phyloP scores from a whole-genome alignment of 129 eudicot genomes.

The Pittosporum tobira region DNA sequence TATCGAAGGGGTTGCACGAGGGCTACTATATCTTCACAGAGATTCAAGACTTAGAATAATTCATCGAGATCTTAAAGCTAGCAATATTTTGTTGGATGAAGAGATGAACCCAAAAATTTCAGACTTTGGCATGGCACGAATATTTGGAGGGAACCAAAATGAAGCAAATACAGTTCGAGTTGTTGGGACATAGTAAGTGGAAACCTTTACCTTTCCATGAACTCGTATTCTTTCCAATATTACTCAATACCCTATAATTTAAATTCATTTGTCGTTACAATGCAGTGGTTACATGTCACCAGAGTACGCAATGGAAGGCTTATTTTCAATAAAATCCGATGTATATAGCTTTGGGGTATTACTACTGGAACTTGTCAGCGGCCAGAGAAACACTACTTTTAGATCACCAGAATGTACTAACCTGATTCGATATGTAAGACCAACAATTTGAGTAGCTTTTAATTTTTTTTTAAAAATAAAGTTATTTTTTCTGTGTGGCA shows the following conservation, averaged over 20 bases:
- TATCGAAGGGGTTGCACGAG: slow-evolving; percentile 84
- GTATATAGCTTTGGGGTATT: slow-evolving; percentile 63
- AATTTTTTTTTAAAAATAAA: too few relatives aligned
- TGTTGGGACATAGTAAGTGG: slow-evolving; percentile 59
- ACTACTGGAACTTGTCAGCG: slow-evolving; percentile 51
- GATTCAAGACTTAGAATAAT: slow-evolving; percentile 12
- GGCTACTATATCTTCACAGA: slow-evolving; percentile 71
- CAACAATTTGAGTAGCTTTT: background rate
- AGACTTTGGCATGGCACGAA: slow-evolving; percentile 77
- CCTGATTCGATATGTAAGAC: slow-evolving; percentile 51
- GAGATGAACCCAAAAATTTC: slow-evolving; percentile 86
- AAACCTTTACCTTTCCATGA: background rate
- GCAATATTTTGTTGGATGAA: slow-evolving; percentile 6
- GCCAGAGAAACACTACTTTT: slow-evolving; percentile 36
- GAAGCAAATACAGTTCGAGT: slow-evolving; percentile 54
- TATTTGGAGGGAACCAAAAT: slow-evolving; percentile 56
- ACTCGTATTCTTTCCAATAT: background rate
- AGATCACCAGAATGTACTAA: slow-evolving; percentile 30
- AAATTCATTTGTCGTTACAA: background rate
- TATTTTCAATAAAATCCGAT: slow-evolving; percentile 9
- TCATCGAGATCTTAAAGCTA: slow-evolving; percentile 13
- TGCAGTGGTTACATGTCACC: slow-evolving; percentile 11
- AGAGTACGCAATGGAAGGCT: slow-evolving; percentile 14
- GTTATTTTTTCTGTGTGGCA: background rate
- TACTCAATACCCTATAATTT: background rate